These are phyloP conservation scores for Dipteronia sinensis DNA, from an alignment of 345 rosid species.

Conservation along the genomic window DNA sequence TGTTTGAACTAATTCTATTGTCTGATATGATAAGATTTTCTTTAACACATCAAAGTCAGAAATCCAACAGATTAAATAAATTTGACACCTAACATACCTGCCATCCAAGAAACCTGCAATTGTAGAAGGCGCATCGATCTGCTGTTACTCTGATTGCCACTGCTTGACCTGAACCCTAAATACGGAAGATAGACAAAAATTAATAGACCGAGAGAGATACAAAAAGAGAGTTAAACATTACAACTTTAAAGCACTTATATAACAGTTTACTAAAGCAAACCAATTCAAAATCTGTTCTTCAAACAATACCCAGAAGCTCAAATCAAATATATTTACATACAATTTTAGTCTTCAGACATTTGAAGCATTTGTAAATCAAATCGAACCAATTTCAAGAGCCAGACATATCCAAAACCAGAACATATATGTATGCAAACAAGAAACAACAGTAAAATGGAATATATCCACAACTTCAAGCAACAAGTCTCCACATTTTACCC, in stretches of 20 bases:
- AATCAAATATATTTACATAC: background rate
- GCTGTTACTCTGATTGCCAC: conserved; percentile 95
- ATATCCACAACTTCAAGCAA: background rate
- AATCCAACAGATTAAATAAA: background rate
- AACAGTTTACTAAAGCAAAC: conserved; percentile 1
- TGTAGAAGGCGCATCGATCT: conserved; percentile 92
- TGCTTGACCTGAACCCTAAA: conserved; percentile 95
- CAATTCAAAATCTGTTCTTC: conserved; percentile 5
- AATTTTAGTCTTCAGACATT: background rate
- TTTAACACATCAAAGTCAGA: background rate
- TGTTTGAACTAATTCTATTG: background rate
- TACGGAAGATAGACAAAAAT: conserved; percentile 11
- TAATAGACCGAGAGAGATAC: background rate
- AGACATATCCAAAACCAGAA: background rate
- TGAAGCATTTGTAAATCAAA: background rate
- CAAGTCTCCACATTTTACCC: conserved; percentile 2
- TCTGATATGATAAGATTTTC: background rate
- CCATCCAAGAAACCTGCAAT: conserved; percentile 97
- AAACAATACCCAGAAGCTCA: background rate
- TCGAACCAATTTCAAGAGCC: background rate
- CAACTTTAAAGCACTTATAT: background rate
- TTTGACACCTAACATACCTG: conserved; percentile 53
- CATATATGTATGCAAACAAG: background rate
- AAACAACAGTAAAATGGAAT: background rate
- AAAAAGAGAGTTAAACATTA: background rate